Base-by-base conservation (phyloP, 106 monocot species). In the Acanthochlamys bracteata region DNA sequence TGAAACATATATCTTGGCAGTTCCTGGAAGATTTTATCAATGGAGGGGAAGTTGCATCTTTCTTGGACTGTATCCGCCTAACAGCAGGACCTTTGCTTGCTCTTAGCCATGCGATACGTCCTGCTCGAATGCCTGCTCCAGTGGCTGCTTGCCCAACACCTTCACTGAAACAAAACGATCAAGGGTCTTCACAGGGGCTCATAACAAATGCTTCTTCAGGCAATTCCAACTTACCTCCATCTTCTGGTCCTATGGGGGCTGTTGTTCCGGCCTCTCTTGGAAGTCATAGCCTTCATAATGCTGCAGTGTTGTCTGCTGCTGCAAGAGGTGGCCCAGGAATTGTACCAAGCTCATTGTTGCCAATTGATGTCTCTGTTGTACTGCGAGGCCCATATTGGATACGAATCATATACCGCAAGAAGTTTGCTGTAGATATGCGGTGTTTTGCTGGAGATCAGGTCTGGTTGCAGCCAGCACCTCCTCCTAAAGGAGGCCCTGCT, bases 361-460 rank as follows among this genome's bases (percentile, higher is more conserved):
- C 98, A 24, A 89, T 89, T 78, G 98, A 99, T 81, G 98, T 99
- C 53, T 88, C 98, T 59, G 83, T 99, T 57, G 92, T 99, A 11
- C 66, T 99, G 16, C 78, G 98, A 20, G 89, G 98, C 26, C 98
- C 98, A 27, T 99, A 99, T 71, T 99, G 91, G 91, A 83, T 99
- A 70, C 82, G 98, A 10, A 99, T 99, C 47, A 92, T 99, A 64
- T 99, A 99, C 68, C 88, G 98, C n/a, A 99, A 99, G 74, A 92
- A 89, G 55, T 99, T 99, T 77, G 75, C 92, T 47, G 86, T 92
- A 17, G 98, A 99, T 52, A 99, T 99, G 98, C 88, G 98, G 16
- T 99, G 98, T 51, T 99, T 85, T 81, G 98, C 92, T 74, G 98
- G 98, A 40, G 98, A 99, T 82, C 98, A 99, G 73, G 98, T 99